These are phyloP conservation scores for Lasiodiplodia theobromae DNA, from an alignment of 2,329 filamentous ascomycete genomes.

Conservation along the genomic window DNA sequence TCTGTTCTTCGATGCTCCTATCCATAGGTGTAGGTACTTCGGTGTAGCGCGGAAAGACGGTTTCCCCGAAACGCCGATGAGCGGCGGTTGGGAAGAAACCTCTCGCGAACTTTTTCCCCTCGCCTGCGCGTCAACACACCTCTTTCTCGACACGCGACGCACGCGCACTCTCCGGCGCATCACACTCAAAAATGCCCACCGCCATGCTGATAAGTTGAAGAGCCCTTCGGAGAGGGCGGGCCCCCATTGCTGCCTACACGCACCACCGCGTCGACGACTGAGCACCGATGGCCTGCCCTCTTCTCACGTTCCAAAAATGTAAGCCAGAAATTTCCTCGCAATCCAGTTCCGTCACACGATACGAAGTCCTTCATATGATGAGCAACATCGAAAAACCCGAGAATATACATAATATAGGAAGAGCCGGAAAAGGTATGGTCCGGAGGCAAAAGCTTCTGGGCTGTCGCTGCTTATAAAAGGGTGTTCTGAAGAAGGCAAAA, in stretches of 20 bases:
- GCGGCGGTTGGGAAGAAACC: background rate
- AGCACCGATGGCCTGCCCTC: background rate
- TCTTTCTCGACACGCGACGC: background rate
- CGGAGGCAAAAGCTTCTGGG: background rate
- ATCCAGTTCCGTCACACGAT: background rate
- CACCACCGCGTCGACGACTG: background rate
- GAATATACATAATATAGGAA: conserved; percentile 22
- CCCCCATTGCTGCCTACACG: background rate
- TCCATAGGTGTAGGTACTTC: background rate
- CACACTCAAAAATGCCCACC: background rate
- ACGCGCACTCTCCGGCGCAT: no score
- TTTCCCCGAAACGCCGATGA: background rate
- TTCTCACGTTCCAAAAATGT: background rate
- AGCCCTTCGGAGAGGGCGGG: background rate
- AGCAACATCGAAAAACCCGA: conserved; percentile 9
- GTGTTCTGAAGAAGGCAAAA: conserved; percentile 2
- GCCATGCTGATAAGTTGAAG: background rate
- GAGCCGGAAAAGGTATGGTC: conserved; percentile 26
- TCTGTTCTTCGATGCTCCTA: background rate
- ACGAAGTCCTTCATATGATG: conserved; percentile 2
- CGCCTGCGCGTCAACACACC: background rate
- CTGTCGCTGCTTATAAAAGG: conserved; percentile 17
- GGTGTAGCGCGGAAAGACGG: background rate
- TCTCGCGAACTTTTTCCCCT: background rate
- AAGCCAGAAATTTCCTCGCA: background rate